phyloP scores from a whole-genome alignment of 2,329 filamentous ascomycete species.

The Macrophomina phaseolina region DNA sequence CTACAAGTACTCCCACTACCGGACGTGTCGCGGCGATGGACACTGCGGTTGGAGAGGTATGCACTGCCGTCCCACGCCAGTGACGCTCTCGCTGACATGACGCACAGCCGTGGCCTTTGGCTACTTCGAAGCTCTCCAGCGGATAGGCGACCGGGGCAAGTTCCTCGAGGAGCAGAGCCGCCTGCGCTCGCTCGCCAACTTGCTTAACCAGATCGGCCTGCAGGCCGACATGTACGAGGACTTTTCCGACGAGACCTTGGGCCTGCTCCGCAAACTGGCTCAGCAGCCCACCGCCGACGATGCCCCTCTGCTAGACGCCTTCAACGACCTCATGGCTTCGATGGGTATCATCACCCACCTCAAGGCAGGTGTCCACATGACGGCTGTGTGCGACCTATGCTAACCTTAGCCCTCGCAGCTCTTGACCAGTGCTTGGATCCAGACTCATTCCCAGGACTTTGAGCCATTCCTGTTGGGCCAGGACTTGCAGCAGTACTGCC shows the following conservation, averaged over 20 bases:
- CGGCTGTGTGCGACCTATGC: conserved; percentile 25
- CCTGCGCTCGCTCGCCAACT: conserved; percentile 71
- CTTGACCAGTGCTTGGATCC: conserved; percentile 84
- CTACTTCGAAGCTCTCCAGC: conserved; percentile 87
- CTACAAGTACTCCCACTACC: conserved; percentile 83
- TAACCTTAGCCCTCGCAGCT: conserved; percentile 58
- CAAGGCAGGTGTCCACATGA: conserved; percentile 52
- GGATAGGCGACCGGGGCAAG: conserved; percentile 66
- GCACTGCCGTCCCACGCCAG: conserved; percentile 39
- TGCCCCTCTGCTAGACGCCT: conserved; percentile 65
- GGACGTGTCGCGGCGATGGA: conserved; percentile 87
- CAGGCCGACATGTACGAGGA: conserved; percentile 76
- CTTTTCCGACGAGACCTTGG: conserved; percentile 77
- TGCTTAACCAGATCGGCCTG: conserved; percentile 73
- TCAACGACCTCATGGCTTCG: conserved; percentile 74
- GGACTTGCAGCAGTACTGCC: conserved; percentile 72
- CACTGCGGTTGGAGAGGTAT: conserved; percentile 98
- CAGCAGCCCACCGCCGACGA: conserved; percentile 62
- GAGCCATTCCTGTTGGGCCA: conserved; percentile 67
- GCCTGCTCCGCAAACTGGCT: conserved; percentile 68
- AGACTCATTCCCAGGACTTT: conserved; percentile 72
- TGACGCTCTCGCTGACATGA: conserved; percentile 36
- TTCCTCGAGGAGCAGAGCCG: conserved; percentile 74
- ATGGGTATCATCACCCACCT: conserved; percentile 85
- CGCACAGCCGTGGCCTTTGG: conserved; percentile 82